A percentile compares a stretch with the other conserved stretches of the same genome.
Evolutionary conservation across 164 flowering plant species (phyloP).

Genomic region (Cinnamomum chago): DNA sequence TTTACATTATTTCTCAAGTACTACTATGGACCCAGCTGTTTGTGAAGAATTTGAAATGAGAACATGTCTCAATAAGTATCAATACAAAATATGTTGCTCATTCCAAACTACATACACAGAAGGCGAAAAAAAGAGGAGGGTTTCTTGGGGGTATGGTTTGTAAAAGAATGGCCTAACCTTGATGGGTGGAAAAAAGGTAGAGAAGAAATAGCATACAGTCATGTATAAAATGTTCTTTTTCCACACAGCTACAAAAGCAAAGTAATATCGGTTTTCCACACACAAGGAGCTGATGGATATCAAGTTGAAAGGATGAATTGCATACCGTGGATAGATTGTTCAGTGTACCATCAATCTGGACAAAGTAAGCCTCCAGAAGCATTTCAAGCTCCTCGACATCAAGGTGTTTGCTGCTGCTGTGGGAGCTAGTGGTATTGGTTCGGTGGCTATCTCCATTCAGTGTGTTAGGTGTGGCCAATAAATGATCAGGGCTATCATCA

Average conservation of each 20-base stretch:
- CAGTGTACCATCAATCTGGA: slow-evolving; percentile 87
- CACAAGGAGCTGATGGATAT: too few relatives aligned
- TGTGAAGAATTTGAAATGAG: too few relatives aligned
- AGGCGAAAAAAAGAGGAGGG: too few relatives aligned
- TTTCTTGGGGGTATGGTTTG: too few relatives aligned
- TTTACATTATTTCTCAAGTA: too few relatives aligned
- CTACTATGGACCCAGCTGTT: too few relatives aligned
- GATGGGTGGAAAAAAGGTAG: background rate
- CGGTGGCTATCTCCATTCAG: slow-evolving; percentile 53
- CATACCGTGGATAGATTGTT: slow-evolving; percentile 84
- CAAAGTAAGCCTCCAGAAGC: slow-evolving; percentile 97
- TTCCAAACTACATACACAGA: background rate
- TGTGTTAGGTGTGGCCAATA: slow-evolving; percentile 28
- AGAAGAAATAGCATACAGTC: background rate
- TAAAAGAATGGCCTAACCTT: too few relatives aligned
- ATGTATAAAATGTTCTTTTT: background rate
- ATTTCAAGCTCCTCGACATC: slow-evolving; percentile 96
- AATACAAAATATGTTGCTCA: too few relatives aligned
- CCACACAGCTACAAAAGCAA: background rate
- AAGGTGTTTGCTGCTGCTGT: slow-evolving; percentile 61
- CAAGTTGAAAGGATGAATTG: background rate
- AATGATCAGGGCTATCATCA: slow-evolving; percentile 35
- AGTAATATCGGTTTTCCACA: background rate
- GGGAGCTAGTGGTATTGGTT: slow-evolving; percentile 63
- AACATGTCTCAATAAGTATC: too few relatives aligned